These are phyloP conservation scores for Penicillium sp. DNA, from an alignment of 2,329 filamentous ascomycete species.

Conservation along the genomic window DNA sequence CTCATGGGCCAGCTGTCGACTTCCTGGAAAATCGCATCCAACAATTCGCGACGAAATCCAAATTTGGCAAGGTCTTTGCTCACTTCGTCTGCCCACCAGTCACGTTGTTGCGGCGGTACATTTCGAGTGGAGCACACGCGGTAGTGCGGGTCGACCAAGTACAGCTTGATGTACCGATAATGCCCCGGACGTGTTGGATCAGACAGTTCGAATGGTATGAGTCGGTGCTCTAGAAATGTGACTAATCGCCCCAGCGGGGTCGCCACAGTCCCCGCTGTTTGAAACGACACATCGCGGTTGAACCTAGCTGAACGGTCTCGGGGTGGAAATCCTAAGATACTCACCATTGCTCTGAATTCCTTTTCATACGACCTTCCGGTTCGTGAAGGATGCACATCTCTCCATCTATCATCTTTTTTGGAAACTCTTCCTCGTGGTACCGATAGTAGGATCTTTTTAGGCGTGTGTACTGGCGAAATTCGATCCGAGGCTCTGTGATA, in stretches of 20 bases:
- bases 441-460: neutral
- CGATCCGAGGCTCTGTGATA: neutral
- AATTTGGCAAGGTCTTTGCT: neutral
- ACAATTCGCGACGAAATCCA: neutral
- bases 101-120: slow-evolving; percentile 10
- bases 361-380: neutral
- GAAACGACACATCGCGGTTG: neutral
- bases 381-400: neutral
- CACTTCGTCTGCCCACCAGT: slow-evolving; percentile 10
- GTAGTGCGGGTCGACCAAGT: slow-evolving; percentile 13
- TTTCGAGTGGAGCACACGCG: slow-evolving; percentile 12
- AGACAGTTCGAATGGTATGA: neutral
- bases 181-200: slow-evolving; percentile 5
- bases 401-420: neutral
- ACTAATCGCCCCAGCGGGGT: neutral
- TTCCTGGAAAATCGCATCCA: neutral
- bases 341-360: neutral
- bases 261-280: neutral
- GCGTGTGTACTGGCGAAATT: neutral
- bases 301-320: neutral
- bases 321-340: neutral
- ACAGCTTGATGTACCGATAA: slow-evolving; percentile 12
- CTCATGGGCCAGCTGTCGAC: neutral
- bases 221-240: neutral
- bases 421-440: neutral